Evolutionary conservation across 768 basidiomycete genomes (phyloP).

Genomic region (Mycena albidolilacea): DNA sequence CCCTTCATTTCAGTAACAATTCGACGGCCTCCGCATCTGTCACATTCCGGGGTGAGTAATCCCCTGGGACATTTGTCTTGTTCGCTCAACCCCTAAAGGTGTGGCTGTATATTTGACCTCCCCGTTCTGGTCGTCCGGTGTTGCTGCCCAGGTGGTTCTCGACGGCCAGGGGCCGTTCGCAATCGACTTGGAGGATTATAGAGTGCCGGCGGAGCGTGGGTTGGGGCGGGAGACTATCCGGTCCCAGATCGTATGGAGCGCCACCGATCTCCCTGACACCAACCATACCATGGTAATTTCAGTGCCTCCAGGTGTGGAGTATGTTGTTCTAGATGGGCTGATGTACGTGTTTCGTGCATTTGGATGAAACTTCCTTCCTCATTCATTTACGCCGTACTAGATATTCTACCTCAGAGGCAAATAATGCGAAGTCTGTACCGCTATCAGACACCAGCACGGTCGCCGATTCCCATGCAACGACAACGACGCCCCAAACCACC

Average conservation of each 20-base stretch:
- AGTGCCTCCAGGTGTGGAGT: not conserved
- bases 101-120: constrained; percentile 31
- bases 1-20: constrained; percentile 24
- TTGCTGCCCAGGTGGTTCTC: constrained; percentile 21
- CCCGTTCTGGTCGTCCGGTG: constrained; percentile 28
- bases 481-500: constrained; percentile 2
- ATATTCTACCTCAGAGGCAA: constrained; percentile 2
- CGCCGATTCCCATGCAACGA: not conserved
- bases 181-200: constrained; percentile 23
- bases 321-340: constrained; percentile 25
- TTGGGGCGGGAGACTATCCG: constrained; percentile 11
- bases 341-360: constrained; percentile 7
- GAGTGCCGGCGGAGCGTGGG: not conserved
- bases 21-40: constrained; percentile 24
- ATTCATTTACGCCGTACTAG: not conserved
- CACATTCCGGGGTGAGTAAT: constrained; percentile 23
- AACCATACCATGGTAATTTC: constrained; percentile 28
- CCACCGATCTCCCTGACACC: constrained; percentile 2
- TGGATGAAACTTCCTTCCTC: not conserved
- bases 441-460: not conserved
- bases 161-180: constrained; percentile 28
- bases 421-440: not conserved
- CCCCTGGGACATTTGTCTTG: no score
- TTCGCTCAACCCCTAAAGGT: not conserved
- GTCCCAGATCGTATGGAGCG: constrained; percentile 29